Conservation (phyloP, 2,329 filamentous ascomycete genomes). For the Fusarium oxysporum region DNA sequence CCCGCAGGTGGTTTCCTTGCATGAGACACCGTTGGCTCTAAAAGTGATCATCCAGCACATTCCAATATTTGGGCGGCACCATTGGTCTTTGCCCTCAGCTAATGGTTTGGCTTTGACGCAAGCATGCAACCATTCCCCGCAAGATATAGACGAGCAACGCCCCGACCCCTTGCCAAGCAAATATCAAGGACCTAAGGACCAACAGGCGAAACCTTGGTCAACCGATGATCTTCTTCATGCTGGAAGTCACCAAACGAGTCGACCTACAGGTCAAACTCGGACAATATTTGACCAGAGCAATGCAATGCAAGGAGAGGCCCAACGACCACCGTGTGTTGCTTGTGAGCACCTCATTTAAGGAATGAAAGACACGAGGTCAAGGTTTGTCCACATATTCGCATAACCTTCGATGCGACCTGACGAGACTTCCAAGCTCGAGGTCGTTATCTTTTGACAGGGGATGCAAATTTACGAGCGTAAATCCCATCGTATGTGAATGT, state of each 20-base stretch:
- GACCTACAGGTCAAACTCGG: background rate
- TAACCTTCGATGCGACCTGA: background rate
- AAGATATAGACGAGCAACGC: background rate
- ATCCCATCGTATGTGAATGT: background rate
- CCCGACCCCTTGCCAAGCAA: constrained; percentile 9
- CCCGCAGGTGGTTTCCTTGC: background rate
- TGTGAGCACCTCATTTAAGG: constrained; percentile 4
- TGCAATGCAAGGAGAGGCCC: background rate
- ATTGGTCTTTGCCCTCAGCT: constrained; percentile 5
- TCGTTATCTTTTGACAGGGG: background rate
- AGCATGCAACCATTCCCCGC: background rate
- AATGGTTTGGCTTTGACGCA: background rate
- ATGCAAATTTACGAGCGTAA: background rate
- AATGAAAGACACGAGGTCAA: background rate
- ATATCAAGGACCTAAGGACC: background rate
- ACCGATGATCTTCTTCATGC: background rate
- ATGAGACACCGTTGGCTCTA: constrained; percentile 17
- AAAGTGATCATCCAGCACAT: constrained; percentile 13
- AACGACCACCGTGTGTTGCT: background rate
- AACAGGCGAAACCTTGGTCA: constrained; percentile 26
- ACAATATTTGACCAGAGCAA: background rate
- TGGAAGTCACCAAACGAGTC: background rate
- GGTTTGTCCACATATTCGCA: background rate
- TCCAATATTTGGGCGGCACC: background rate
- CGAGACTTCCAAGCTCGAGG: background rate